Conservation (phyloP, 129 eudicot genomes). For the Arctium minus region DNA sequence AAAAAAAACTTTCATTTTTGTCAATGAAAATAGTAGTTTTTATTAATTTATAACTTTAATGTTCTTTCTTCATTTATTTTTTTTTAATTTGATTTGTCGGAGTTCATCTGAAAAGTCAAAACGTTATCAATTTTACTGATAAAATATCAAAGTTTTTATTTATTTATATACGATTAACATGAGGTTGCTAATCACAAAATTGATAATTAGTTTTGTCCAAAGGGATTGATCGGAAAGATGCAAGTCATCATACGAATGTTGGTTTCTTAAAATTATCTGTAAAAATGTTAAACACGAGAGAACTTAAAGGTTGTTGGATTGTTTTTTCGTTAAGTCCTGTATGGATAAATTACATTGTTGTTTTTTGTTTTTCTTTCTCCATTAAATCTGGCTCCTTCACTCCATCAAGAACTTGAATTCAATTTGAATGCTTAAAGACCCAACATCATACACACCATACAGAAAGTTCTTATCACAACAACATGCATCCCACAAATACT, state of each 20-base stretch:
- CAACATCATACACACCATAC: no score
- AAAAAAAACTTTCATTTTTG: background rate
- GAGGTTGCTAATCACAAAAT: background rate
- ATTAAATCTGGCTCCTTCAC: no score
- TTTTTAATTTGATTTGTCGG: no score
- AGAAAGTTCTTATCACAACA: no score
- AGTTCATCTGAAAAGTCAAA: background rate
- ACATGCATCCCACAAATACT: no score
- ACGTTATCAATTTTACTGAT: background rate
- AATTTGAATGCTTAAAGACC: no score
- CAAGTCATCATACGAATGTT: background rate
- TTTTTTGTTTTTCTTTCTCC: no score
- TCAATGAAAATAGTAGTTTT: background rate
- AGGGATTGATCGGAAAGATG: background rate
- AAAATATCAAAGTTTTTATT: background rate
- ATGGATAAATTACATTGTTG: no score
- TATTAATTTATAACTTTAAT: background rate
- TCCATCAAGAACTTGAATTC: no score
- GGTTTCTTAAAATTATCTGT: background rate
- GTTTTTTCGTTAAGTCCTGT: no score
- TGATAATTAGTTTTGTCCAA: background rate
- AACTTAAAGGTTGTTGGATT: no score
- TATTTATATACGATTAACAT: background rate
- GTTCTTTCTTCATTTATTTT: background rate
- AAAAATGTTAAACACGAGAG: background rate